Percentiles rank a stretch among this genome's conserved stretches.
phyloP scores from a whole-genome alignment of 164 flowering plant species.

The Vitis cinerea region DNA sequence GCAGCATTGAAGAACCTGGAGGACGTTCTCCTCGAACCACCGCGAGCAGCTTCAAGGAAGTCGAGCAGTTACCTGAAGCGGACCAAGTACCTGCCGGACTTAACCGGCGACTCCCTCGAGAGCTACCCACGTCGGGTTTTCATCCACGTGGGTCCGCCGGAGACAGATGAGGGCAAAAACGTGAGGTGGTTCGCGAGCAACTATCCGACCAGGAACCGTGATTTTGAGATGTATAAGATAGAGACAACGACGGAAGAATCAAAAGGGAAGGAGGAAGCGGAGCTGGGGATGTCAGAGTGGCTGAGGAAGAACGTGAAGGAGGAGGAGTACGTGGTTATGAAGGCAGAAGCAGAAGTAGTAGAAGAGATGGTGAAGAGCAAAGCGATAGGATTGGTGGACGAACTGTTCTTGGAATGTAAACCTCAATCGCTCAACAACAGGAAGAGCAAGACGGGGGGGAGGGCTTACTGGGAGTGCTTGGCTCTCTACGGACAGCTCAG shows the following conservation, averaged over 20 bases:
- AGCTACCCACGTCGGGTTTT: constrained; percentile 65
- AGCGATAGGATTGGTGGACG: constrained; percentile 63
- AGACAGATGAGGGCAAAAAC: constrained; percentile 20
- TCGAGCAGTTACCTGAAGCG: constrained; percentile 37
- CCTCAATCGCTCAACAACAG: constrained; percentile 24
- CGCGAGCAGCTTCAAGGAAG: constrained; percentile 36
- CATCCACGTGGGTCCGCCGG: constrained; percentile 48
- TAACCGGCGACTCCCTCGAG: constrained; percentile 58
- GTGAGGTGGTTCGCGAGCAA: constrained; percentile 56
- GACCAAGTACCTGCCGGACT: constrained; percentile 64
- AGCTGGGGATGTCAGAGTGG: constrained; percentile 61
- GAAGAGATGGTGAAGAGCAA: constrained; percentile 66
- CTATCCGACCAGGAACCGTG: constrained; percentile 60
- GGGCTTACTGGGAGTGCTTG: constrained; percentile 94
- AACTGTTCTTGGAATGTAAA: constrained; percentile 70
- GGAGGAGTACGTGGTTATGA: constrained; percentile 79
- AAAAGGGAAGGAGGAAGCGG: constrained; percentile 1
- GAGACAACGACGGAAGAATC: constrained; percentile 38
- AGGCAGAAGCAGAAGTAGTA: constrained; percentile 73
- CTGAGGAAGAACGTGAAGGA: constrained; percentile 55
- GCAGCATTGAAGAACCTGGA: constrained; percentile 62
- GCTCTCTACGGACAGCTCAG: constrained; percentile 73
- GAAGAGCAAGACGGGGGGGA: constrained; percentile 32
- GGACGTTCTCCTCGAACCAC: constrained; percentile 81
- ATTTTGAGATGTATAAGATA: constrained; percentile 56